These are phyloP conservation scores for Mitragyna speciosa DNA, from an alignment of 257 asterid species.

Conservation along the genomic window DNA sequence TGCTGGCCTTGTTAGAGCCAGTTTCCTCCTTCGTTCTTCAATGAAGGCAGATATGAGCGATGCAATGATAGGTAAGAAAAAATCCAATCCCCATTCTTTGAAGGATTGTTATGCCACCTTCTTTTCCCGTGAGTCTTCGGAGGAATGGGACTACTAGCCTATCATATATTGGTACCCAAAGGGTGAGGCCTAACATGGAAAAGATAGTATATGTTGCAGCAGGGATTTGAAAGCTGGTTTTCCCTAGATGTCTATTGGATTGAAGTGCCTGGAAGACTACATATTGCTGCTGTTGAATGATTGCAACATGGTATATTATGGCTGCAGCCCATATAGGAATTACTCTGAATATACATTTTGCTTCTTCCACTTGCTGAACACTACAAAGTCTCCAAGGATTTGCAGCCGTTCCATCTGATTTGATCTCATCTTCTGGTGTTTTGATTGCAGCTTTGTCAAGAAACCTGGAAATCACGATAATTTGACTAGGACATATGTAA, in stretches of 20 bases:
- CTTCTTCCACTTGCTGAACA: conserved; percentile 70
- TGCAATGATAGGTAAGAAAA: conserved; percentile 39
- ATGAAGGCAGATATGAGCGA: conserved; percentile 47
- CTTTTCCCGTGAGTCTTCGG: conserved; percentile 34
- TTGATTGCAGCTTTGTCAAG: conserved; percentile 71
- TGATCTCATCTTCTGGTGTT: conserved; percentile 43
- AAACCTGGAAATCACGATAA: conserved; percentile 31
- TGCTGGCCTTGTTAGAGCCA: conserved; percentile 34
- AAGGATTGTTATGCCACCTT: conserved; percentile 63
- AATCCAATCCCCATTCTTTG: conserved; percentile 71
- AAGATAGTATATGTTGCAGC: conserved; percentile 68
- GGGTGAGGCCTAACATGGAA: conserved; percentile 55
- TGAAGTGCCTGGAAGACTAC: conserved; percentile 78
- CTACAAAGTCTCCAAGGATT: conserved; percentile 68
- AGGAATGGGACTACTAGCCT: conserved; percentile 47
- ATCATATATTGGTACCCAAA: conserved; percentile 67
- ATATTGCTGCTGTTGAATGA: conserved; percentile 49
- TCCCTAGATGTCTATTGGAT: conserved; percentile 58
- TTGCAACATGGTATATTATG: conserved; percentile 52
- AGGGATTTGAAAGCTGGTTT: conserved; percentile 52
- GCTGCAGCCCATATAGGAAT: conserved; percentile 64
- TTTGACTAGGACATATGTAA: not conserved
- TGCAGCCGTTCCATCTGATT: conserved; percentile 49
- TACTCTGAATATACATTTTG: conserved; percentile 58
- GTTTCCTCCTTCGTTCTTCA: conserved; percentile 45